A percentile compares a stretch with the other conserved stretches of the same genome.
Evolutionary conservation across 345 rosid species (phyloP).

Genomic region (Sonneratia caseolaris): DNA sequence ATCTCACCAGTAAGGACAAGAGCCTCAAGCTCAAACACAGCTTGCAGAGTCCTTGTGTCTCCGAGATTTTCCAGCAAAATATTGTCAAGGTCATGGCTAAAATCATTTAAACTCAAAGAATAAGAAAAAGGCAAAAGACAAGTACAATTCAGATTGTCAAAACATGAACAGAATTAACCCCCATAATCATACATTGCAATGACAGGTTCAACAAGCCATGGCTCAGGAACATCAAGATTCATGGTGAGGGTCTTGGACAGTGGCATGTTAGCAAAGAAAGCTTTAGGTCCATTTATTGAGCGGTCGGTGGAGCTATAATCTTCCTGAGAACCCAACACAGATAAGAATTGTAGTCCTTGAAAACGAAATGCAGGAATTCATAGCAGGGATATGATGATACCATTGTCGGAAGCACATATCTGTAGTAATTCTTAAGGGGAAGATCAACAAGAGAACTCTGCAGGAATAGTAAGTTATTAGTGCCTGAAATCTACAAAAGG

Average conservation of each 20-base stretch:
- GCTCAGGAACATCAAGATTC: slow-evolving; percentile 99
- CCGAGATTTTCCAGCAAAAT: slow-evolving; percentile 98
- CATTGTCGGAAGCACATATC: slow-evolving; percentile 84
- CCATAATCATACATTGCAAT: slow-evolving; percentile 74
- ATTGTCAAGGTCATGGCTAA: slow-evolving; percentile 92
- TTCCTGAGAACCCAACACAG: slow-evolving; percentile 52
- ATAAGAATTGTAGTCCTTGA: slow-evolving; percentile 17
- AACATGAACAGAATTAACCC: not conserved
- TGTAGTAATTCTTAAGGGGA: slow-evolving; percentile 96
- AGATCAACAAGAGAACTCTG: slow-evolving; percentile 99
- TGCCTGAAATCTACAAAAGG: not conserved
- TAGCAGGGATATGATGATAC: slow-evolving; percentile 22
- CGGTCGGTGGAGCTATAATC: slow-evolving; percentile 69
- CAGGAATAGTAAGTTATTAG: slow-evolving; percentile 7
- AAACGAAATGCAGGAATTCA: slow-evolving; percentile 12
- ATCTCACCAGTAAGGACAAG: slow-evolving; percentile 90
- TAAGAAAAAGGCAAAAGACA: not conserved
- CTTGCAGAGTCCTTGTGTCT: slow-evolving; percentile 89
- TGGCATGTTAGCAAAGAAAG: slow-evolving; percentile 97
- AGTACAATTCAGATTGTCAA: not conserved
- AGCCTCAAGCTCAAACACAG: slow-evolving; percentile 96
- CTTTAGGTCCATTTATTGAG: slow-evolving; percentile 81
- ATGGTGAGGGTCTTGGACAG: slow-evolving; percentile 95
- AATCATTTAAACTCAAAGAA: slow-evolving; percentile 7
- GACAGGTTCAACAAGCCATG: slow-evolving; percentile 98